Evolutionary conservation across 192 early-diverging fungal genomes (phyloP).

Genomic region (Haplosporangium gracile): DNA sequence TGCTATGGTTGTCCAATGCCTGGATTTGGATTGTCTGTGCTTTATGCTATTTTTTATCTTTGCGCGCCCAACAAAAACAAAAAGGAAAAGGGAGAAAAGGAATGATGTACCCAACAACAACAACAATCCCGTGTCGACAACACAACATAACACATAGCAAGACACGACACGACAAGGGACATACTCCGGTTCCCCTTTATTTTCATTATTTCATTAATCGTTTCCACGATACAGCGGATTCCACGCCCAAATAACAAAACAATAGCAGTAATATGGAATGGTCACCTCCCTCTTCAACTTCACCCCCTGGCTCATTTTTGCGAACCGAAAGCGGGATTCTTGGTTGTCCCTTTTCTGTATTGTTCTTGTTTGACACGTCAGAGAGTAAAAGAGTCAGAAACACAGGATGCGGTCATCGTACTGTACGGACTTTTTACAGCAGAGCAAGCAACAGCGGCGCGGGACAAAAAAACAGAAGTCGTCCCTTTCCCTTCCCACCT

Average conservation of each 20-base stretch:
- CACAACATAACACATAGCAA: neutral
- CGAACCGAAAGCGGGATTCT: constrained; percentile 2
- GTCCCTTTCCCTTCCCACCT: neutral
- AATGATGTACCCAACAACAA: neutral
- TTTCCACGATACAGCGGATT: neutral
- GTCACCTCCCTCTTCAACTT: neutral
- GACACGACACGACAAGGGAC: neutral
- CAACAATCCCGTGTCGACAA: neutral
- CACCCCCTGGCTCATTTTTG: constrained; percentile 8
- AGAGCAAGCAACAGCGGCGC: neutral
- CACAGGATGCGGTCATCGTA: neutral
- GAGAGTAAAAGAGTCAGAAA: neutral
- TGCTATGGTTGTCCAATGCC: neutral
- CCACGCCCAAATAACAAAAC: neutral
- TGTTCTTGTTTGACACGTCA: neutral
- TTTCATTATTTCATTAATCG: neutral
- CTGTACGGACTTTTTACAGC: constrained; percentile 8
- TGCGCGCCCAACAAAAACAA: neutral
- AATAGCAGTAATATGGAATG: neutral
- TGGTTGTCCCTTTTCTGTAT: neutral
- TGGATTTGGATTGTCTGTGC: neutral
- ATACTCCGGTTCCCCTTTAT: neutral
- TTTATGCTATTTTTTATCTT: neutral
- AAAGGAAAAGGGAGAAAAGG: no score
- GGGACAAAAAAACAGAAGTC: neutral